Evolutionary conservation across 257 asterid genomes (phyloP).

Genomic region (Rhazya stricta): DNA sequence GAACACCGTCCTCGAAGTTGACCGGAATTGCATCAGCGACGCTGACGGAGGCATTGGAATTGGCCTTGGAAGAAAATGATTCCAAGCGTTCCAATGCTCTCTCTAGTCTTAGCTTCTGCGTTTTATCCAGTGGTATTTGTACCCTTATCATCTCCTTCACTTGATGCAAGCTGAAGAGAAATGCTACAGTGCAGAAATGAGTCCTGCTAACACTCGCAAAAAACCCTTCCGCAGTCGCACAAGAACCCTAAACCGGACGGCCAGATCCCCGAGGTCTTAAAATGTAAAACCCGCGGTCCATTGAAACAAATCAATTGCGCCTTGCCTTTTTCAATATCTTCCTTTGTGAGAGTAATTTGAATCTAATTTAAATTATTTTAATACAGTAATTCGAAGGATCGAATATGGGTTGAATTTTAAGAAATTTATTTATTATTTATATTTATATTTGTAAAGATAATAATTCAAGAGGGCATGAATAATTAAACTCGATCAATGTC

Average conservation of each 20-base stretch:
- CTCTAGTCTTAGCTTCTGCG: slow-evolving; percentile 65
- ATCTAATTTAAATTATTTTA: too few species aligned
- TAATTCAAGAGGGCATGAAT: too few species aligned
- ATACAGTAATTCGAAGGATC: too few species aligned
- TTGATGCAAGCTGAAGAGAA: neutral
- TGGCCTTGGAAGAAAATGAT: slow-evolving; percentile 54
- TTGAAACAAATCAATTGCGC: neutral
- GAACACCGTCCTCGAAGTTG: slow-evolving; percentile 77
- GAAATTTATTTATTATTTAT: too few species aligned
- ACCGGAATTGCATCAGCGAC: slow-evolving; percentile 83
- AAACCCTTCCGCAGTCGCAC: slow-evolving; percentile 7
- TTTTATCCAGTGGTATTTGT: slow-evolving; percentile 55
- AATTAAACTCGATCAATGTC: too few species aligned
- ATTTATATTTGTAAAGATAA: too few species aligned
- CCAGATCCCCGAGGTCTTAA: neutral
- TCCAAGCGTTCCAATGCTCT: slow-evolving; percentile 59
- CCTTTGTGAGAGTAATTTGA: too few species aligned
- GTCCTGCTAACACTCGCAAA: slow-evolving; percentile 24
- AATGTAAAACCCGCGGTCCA: neutral
- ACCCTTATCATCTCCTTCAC: slow-evolving; percentile 52
- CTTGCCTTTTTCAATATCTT: too few species aligned
- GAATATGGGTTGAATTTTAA: too few species aligned
- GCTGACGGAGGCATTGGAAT: slow-evolving; percentile 72
- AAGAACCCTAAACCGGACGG: neutral
- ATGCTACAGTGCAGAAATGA: neutral